Evolutionary conservation across 83 land plant species (phyloP).

Genomic region (Picea abies): DNA sequence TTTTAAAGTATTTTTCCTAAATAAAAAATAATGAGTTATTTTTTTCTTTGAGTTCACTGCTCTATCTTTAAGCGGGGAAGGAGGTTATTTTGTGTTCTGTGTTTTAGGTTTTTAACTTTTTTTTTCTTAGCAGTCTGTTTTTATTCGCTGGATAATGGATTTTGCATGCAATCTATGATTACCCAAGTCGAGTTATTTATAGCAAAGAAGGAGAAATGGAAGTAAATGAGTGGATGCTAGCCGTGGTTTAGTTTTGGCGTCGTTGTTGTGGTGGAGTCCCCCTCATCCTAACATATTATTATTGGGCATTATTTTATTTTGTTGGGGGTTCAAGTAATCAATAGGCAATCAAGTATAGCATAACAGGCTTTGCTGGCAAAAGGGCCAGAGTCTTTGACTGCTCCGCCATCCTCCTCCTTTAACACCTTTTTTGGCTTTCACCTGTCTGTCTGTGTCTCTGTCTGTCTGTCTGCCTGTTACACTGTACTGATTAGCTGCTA

Average conservation of each 20-base stretch:
- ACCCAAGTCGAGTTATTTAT: neutral
- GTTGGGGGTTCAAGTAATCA: slow-evolving; percentile 1
- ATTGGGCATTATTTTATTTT: neutral
- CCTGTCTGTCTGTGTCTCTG: slow-evolving; percentile 1
- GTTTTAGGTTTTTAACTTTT: too few relatives aligned
- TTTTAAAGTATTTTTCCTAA: too few relatives aligned
- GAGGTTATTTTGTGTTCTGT: too few relatives aligned
- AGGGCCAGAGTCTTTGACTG: slow-evolving; percentile 14
- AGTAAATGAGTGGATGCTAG: too few relatives aligned
- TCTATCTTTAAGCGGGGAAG: too few relatives aligned
- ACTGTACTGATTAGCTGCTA: neutral
- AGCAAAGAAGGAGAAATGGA: too few relatives aligned
- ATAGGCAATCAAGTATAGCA: neutral
- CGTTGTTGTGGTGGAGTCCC: slow-evolving; percentile 4
- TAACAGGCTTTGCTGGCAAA: neutral
- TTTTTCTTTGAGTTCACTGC: too few relatives aligned
- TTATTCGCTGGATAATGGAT: neutral
- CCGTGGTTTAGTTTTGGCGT: neutral
- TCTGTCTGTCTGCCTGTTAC: slow-evolving; percentile 10
- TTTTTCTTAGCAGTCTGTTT: too few relatives aligned
- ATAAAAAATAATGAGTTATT: too few relatives aligned
- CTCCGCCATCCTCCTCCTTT: neutral
- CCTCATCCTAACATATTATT: neutral
- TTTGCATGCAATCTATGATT: neutral
- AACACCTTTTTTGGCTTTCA: neutral